Conservation (phyloP, 2,329 filamentous ascomycete genomes). For the Colletotrichum sp. region DNA sequence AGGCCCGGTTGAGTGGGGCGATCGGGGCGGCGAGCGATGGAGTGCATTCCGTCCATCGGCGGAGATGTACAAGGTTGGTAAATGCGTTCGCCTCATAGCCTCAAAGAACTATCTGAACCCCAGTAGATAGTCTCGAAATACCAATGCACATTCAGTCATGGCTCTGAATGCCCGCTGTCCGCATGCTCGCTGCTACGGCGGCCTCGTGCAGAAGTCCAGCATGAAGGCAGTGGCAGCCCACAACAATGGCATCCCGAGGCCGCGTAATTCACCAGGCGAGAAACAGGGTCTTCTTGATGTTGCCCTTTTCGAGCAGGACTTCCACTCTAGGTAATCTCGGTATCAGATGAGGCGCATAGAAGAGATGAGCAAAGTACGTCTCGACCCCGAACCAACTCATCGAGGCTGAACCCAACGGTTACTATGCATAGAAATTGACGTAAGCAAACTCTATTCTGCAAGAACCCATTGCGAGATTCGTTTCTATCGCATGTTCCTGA, state of each 20-base stretch:
- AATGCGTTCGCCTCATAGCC: neutral
- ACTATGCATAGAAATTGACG: neutral
- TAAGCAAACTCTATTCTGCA: neutral
- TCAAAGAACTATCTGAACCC: too few species aligned
- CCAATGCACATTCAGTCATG: rapidly evolving
- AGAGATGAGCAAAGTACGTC: neutral
- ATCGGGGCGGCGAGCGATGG: too few species aligned
- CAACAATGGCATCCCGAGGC: neutral
- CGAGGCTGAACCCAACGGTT: neutral
- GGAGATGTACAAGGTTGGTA: rapidly evolving
- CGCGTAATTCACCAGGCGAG: neutral
- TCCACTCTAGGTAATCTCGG: neutral
- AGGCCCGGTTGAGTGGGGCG: neutral
- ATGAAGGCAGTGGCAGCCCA: neutral
- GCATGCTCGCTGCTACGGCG: neutral
- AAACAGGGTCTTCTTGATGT: neutral
- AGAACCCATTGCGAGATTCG: neutral
- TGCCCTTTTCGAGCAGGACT: neutral
- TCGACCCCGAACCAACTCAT: neutral
- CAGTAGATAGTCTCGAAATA: neutral
- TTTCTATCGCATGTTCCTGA: neutral
- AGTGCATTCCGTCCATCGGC: neutral
- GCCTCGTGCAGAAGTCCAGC: neutral
- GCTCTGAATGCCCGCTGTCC: neutral
- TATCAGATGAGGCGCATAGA: neutral